Evolutionary conservation across 139 green algal species (phyloP), one percentile per base, ranked within the genome.

Genomic region (Pleodorina starrii): DNA sequence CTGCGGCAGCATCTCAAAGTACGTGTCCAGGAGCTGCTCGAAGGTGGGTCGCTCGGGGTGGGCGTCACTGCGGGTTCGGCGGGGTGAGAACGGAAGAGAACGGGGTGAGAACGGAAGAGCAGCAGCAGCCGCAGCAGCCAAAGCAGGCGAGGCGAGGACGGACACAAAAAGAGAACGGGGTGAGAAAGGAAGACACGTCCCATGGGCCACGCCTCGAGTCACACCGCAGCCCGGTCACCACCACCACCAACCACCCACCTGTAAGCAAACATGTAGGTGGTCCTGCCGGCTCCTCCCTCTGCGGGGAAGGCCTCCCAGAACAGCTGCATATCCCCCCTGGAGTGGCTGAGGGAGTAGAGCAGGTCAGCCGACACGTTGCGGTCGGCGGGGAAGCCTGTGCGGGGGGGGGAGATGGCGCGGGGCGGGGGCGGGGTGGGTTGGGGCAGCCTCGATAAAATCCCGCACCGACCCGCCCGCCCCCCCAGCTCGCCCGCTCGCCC

Each of bases 201-300:
- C n/a, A n/a, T n/a, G n/a, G n/a, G n/a, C n/a, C n/a, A n/a, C n/a
- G n/a, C n/a, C n/a, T n/a, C n/a, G n/a, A n/a, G n/a, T n/a, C n/a
- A n/a, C n/a, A n/a, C n/a, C n/a, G n/a, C n/a, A n/a, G n/a, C 50
- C 14, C 50, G 14, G 17, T 60, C 50, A 60, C 50, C 50, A 60
- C 17, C 50, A 14, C 68, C n/a, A 44, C 10, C n/a, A 44, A 1
- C n/a, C 1, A 10, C 63, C 0, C 42, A 87, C 83, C 91, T 84
- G 93, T 99, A 99, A 0, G 95, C 94, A 89, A 98, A 98, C 93
- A 98, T 96, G 94, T 98, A 98, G 77, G 95, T 98, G 32, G 96
- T 98, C 68, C 95, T 94, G 23, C 95, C 92, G 1, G 11, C 66
- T 44, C 94, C 92, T 21, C 90, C 92, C 6, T 93, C 92, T 2